Evolutionary conservation across 805 yeast species (phyloP).

Genomic region (Candida montana): DNA sequence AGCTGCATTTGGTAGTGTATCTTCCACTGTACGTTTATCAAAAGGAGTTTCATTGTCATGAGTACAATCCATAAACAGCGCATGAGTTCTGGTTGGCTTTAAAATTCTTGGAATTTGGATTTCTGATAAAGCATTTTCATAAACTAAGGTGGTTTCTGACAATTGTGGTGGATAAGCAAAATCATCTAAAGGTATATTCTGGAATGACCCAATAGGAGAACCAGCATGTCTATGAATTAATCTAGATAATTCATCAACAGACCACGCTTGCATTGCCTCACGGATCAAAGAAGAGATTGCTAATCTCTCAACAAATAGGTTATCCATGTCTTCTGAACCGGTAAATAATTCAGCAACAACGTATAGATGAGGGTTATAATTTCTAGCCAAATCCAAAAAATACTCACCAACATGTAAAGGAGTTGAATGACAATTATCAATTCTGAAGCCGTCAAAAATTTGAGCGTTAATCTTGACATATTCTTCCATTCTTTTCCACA

Average conservation of each 20-base stretch:
- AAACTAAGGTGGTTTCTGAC: conserved; percentile 16
- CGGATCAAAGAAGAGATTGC: conserved; percentile 87
- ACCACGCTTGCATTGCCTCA: conserved; percentile 97
- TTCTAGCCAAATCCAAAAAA: conserved; percentile 81
- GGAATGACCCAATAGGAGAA: conserved; percentile 86
- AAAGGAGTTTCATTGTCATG: conserved; percentile 91
- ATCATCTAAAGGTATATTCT: conserved; percentile 72
- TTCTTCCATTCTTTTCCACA: conserved; percentile 84
- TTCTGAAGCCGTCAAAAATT: conserved; percentile 80
- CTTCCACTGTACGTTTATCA: conserved; percentile 89
- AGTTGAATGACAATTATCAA: conserved; percentile 95
- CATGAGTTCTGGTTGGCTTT: conserved; percentile 76
- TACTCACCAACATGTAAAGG: conserved; percentile 93
- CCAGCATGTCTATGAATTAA: conserved; percentile 93
- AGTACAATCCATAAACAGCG: conserved; percentile 95
- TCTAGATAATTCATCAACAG: conserved; percentile 78
- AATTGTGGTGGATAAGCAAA: conserved; percentile 57
- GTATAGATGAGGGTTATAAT: conserved; percentile 76
- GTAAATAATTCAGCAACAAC: conserved; percentile 93
- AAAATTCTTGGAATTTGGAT: conserved; percentile 63
- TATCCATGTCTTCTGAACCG: conserved; percentile 89
- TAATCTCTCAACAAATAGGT: conserved; percentile 81
- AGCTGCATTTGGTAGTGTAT: conserved; percentile 92
- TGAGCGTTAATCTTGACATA: conserved; percentile 70
- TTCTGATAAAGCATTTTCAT: conserved; percentile 43